Percentiles rank a stretch among this genome's conserved stretches.
Conservation (phyloP, 345 rosid genomes). For the Crucihimalaya himalaica region DNA sequence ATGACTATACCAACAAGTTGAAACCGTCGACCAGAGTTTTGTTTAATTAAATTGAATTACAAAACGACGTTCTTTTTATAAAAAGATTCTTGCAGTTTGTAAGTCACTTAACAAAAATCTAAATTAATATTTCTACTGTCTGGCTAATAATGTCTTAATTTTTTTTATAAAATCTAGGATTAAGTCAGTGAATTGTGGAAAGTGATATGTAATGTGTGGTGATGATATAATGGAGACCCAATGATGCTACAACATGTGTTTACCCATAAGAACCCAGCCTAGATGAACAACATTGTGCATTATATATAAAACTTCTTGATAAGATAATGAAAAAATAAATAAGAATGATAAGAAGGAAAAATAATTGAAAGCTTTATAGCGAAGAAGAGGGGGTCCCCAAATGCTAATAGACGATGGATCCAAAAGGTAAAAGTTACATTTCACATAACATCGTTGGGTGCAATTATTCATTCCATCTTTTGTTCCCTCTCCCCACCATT, state of each 20-base stretch:
- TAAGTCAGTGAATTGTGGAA: conserved; percentile 19
- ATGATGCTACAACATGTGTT: conserved; percentile 43
- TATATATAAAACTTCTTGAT: neutral
- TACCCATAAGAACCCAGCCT: conserved; percentile 43
- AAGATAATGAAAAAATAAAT: neutral
- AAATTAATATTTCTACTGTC: neutral
- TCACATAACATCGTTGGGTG: conserved; percentile 46
- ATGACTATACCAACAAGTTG: too few relatives aligned
- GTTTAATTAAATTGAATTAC: too few relatives aligned
- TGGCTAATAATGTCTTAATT: neutral
- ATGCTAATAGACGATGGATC: conserved; percentile 57
- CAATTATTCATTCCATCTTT: conserved; percentile 83
- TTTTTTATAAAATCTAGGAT: neutral
- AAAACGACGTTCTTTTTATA: too few relatives aligned
- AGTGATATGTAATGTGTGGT: conserved; percentile 31
- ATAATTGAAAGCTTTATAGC: conserved; percentile 42
- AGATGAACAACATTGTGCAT: conserved; percentile 25
- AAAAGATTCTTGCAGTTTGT: too few relatives aligned
- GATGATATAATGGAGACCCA: conserved; percentile 36
- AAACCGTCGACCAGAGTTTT: too few relatives aligned
- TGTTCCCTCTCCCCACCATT: conserved; percentile 38
- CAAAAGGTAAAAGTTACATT: conserved; percentile 68
- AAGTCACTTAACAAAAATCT: too few relatives aligned
- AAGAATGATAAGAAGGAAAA: conserved; percentile 14
- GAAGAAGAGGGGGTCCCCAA: conserved; percentile 48